Base-by-base conservation (phyloP, 768 basidiomycete species). In the Auricularia sp. region DNA sequence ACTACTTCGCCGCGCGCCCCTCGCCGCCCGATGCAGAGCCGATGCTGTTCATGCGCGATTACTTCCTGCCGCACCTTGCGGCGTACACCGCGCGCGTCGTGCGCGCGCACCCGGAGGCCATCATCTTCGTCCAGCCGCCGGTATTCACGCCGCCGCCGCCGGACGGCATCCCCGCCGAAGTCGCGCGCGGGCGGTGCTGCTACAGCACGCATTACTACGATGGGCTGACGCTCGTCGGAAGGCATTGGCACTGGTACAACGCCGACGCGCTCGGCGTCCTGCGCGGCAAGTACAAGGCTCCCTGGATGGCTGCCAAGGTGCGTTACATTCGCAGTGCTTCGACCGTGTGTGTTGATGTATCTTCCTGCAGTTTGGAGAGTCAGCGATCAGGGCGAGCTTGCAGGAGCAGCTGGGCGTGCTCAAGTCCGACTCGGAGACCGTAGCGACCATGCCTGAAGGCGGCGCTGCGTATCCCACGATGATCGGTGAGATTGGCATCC, bases 191-290 rank as follows among this genome's bases (percentile, higher is more conserved):
- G 14, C 87, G 94, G 1, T 85, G 88, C 2, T 86, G 82, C 35
- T 88, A 91, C 68, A 87, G 89, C 3, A 80, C 87, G 0, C 96
- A 98, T 73, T 98, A 93, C 73, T 98, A 98, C 71, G 95, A 98
- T 69, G 95, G 95, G 1, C 77, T 98, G 47, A 98, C 96, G 0
- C 83, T 98, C 51, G 79, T 98, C n/a, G 90, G 91, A 39, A 81
- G 91, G 42, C 91, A 94, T 70, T 94, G 91, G 92, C 88, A 93
- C 72, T 88, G 88, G 87, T 90, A 93, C 81, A 98, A 98, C 70
- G 93, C 93, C 2, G 94, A 98, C 74, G 93, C 95, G 1, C 77
- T 99, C 0, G 97, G 96, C 1, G 72, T 98, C n/a, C 74, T 99
- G 39, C 79, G 96, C 21, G 91, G 93, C 8, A 89, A 89, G 69